Conservation (phyloP, 371 early-diverging fungal species). For the Rhizopus arrhizus region DNA sequence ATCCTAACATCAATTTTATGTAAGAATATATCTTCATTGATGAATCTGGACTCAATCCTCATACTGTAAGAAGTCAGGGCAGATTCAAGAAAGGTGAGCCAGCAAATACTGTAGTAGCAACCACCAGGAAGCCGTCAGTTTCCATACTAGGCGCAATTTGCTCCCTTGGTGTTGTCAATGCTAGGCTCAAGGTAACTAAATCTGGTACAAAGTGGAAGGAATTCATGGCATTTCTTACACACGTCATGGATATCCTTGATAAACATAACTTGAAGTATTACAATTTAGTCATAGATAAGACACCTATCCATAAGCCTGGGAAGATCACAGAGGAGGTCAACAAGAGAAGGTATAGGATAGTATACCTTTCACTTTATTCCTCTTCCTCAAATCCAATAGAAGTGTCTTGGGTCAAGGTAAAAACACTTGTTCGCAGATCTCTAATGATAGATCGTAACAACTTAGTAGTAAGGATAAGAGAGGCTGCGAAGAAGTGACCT, state of each 20-base stretch:
- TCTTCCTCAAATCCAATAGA: too few relatives aligned
- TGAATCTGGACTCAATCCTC: too few relatives aligned
- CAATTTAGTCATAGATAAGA: too few relatives aligned
- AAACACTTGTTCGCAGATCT: too few relatives aligned
- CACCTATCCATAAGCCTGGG: too few relatives aligned
- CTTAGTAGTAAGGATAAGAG: too few relatives aligned
- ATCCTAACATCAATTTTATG: background rate
- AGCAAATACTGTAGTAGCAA: background rate
- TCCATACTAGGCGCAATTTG: background rate
- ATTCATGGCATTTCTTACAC: background rate
- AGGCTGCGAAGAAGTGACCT: too few relatives aligned
- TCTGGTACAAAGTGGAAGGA: background rate
- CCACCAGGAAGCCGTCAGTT: background rate
- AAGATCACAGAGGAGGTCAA: too few relatives aligned
- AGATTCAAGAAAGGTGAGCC: background rate
- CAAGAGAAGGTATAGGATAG: too few relatives aligned
- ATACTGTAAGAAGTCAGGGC: background rate
- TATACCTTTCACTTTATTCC: too few relatives aligned
- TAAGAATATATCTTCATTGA: constrained; percentile 14
- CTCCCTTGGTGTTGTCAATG: background rate
- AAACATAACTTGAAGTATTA: background rate
- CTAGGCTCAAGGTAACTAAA: background rate
- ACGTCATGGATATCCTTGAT: background rate
- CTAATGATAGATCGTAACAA: too few relatives aligned
- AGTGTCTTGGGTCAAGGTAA: too few relatives aligned